Base-by-base conservation (phyloP, 805 yeast genomes). In the Cyberlindnera mycetangii region DNA sequence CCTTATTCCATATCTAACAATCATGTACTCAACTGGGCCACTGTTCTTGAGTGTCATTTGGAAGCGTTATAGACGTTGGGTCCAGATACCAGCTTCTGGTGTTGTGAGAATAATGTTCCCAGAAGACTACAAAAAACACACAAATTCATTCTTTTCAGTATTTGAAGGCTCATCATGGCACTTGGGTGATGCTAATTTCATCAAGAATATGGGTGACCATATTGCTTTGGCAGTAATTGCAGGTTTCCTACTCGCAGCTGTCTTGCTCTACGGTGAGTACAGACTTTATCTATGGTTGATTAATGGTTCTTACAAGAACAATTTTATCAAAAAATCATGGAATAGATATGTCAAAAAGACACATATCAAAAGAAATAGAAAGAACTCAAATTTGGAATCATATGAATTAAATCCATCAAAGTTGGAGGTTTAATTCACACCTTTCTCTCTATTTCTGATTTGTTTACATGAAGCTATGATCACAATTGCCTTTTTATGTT, bases 1-100 rank as follows among this genome's bases (percentile, higher is more conserved):
- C 85, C 66, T 85, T 30, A 80, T 88, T 15, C 96, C 97, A 12
- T 90, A 90, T 67, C 70, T 89, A 49, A 89, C 97, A 27, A 89
- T 90, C 62, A 88, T 90, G 96, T 85, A 79, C 59, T 82, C 95
- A 11, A 90, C 97, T 0, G 97, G 97, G 11, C 97, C 97, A 0
- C 68, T 90, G 44, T 89, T 87, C 59, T 71, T 90, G 35, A 83
- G 93, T 17, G 89, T 87, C 28, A 75, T 90, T 55, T 85, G 95
- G 89, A 86, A 87, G 65, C 87, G 82, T 57, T 89, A 85, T 65
- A 85, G 85, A 64, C 74, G 96, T 52, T 82, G 87, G 85, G 53
- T 56, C 19, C 83, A 83, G 2, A 77, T 81, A 16, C 79, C 85
- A 1, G 84, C 75, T 24, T 75, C 79, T 7, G 88, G 78, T 9